Evolutionary conservation across 495 filamentous ascomycete genomes (phyloP).

Genomic region (Xylaria longipes): DNA sequence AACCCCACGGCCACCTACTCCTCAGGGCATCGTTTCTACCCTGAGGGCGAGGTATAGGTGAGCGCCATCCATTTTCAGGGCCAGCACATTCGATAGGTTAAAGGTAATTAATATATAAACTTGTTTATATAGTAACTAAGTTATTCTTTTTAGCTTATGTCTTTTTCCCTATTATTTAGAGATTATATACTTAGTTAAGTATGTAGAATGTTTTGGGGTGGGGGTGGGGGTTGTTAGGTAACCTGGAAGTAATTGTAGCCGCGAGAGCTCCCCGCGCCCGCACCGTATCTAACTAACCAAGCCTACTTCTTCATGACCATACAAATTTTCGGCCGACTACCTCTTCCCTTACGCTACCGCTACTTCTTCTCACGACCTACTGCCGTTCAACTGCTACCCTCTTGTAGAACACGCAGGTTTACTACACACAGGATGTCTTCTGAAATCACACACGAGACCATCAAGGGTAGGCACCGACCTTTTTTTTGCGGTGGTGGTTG

Average conservation of each 20-base stretch:
- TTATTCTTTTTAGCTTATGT: no score
- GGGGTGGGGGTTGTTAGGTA: no score
- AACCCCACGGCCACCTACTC: constrained; percentile 18
- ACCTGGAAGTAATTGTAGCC: no score
- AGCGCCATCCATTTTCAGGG: constrained; percentile 40
- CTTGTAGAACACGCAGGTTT: background rate
- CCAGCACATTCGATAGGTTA: constrained; percentile 67
- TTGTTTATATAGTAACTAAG: no score
- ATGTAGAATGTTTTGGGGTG: no score
- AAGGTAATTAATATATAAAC: no score
- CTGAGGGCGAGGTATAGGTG: constrained; percentile 64
- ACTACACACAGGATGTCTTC: constrained; percentile 41
- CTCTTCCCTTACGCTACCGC: background rate
- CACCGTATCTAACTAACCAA: background rate
- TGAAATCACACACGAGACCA: constrained; percentile 66
- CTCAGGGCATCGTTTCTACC: constrained; percentile 61
- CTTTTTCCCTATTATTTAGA: no score
- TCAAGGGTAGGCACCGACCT: constrained; percentile 53
- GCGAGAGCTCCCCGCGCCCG: background rate
- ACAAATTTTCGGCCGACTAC: constrained; percentile 9
- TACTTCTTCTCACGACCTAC: constrained; percentile 3
- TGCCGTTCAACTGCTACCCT: background rate
- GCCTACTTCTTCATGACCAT: constrained; percentile 7
- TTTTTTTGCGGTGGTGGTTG: constrained; percentile 3
- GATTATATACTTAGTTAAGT: no score